phyloP scores from a whole-genome alignment of 768 basidiomycete species.

The Xanthoconium purpureum region DNA sequence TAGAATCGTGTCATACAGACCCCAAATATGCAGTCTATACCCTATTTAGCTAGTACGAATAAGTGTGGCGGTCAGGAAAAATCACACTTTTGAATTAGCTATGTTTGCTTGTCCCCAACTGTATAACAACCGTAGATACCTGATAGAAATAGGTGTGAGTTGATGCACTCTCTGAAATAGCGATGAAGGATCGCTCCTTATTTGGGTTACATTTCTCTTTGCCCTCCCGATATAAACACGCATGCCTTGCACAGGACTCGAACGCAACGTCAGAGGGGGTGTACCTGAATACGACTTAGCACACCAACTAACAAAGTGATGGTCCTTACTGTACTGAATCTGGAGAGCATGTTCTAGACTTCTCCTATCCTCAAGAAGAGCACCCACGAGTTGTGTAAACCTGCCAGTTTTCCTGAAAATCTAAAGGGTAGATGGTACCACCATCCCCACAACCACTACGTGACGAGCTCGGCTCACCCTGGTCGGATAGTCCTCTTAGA shows the following conservation, averaged over 20 bases:
- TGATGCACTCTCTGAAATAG: conserved; percentile 58
- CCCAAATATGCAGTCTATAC: too few species aligned
- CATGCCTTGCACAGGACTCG: conserved; percentile 65
- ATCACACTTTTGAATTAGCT: too few species aligned
- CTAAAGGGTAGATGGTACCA: conserved; percentile 33
- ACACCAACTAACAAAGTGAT: not conserved
- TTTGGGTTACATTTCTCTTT: conserved; percentile 55
- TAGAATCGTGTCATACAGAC: not conserved
- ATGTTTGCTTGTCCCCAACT: too few species aligned
- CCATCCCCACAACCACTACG: not conserved
- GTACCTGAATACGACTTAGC: conserved; percentile 44
- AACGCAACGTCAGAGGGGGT: conserved; percentile 70
- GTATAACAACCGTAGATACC: conserved; percentile 34
- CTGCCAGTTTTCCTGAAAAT: conserved; percentile 54
- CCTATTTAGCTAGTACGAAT: too few species aligned
- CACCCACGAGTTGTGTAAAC: conserved; percentile 47
- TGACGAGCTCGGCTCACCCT: conserved; percentile 41
- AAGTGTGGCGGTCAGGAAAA: too few species aligned
- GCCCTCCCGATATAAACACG: conserved; percentile 67
- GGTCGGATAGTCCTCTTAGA: conserved; percentile 63
- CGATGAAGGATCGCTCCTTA: conserved; percentile 54
- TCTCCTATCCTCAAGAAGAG: conserved; percentile 45
- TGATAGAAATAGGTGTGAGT: conserved; percentile 69
- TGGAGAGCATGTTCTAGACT: conserved; percentile 56
- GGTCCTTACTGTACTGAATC: conserved; percentile 46